Base-by-base conservation (phyloP, 2,329 filamentous ascomycete genomes). In the Nemania sp. region DNA sequence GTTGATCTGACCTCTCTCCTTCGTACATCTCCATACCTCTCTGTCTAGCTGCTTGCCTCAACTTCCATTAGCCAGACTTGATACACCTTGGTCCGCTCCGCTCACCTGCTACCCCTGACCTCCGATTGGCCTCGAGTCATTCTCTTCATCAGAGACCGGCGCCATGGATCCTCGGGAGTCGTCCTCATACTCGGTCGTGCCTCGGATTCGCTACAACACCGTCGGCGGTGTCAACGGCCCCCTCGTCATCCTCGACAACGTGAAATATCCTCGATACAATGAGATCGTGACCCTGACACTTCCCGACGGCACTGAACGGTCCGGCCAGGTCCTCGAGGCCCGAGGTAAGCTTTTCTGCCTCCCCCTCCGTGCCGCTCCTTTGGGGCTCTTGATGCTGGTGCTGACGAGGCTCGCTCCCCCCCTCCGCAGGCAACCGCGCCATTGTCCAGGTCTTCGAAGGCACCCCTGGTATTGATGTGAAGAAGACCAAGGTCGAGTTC, bases 401-500 rank as follows among this genome's bases (percentile, higher is more conserved):
- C 66, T 72, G 61, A 73, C 61, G n/a, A 39, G 61, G 29, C 49
- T 56, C 17, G 69, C 59, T 45, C 48, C 56, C 54, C 50, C 57
- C 54, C 70, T 56, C 49, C 20, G 43, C 20, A 97, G 93, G 94
- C 75, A 92, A 90, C 80, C 88, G 93, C 79, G 95, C 95, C 63
- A 88, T 99, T 72, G 95, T 99, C 48, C 95, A 97, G 88, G 92
- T 98, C 70, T 99, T 99, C 76, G 95, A 99, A 80, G 95, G 95
- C 71, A 99, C 95, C 66, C 81, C 93, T 48, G 95, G 95, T 75
- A 95, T 99, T 76, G 95, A 99, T 85, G 95, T 99, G 68, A 97
- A 98, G 86, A 99, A 98, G 93, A 97, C 94, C 57, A 96, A 90
- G 84, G 94, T 99, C 77, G 91, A 99, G 77, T 98, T 99, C 78